Base-by-base conservation (phyloP, 2,329 filamentous ascomycete species). In the Xylariaceae sp. region DNA sequence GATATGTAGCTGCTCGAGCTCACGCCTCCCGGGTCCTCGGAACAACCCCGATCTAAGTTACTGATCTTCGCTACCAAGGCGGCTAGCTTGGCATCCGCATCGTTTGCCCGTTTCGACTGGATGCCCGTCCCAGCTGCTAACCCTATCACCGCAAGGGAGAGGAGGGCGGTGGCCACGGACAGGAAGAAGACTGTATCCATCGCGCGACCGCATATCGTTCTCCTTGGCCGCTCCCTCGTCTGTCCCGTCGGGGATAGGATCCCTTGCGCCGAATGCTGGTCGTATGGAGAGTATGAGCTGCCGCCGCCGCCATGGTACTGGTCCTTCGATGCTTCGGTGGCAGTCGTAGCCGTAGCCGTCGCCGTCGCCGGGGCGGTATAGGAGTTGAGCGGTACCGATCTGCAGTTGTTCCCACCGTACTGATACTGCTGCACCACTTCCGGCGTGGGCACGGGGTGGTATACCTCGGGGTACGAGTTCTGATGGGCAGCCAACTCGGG, bases 61-160 rank as follows among this genome's bases (percentile, higher is more conserved):
- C 23, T 54, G 18, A 51, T 53, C 5, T 52, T 47, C 1, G 60
- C 50, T 30, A 42, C 56, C 27, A 63, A 36, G 4, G 46, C 35
- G 3, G 59, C 55, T 12, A 68, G 44, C 36, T 59, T 57, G 17
- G 51, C 39, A 17, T 60, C 54, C 1, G 65, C 65, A 9, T 60
- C 46, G 36, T 57, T 66, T 5, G 66, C 65, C 32, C 64, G 59
- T 43, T 52, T 62, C 5, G 63, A 50, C 38, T 67, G 60, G 5
- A 70, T 53, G 5, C 67, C 69, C 2, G 65, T 68, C 3, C 66
- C 65, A 0, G 65, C 67, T 1, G 67, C 68, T 17, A 71, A 53
- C 1, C 66, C 68, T 36, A 71, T 62, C 9, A 69, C 66, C 2
- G 65, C 61, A 0, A 55, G 61, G 0, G 59, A 59, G 29, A 71